phyloP scores from a whole-genome alignment of 305 asterid genomes.

The Fraxinus floribunda region DNA sequence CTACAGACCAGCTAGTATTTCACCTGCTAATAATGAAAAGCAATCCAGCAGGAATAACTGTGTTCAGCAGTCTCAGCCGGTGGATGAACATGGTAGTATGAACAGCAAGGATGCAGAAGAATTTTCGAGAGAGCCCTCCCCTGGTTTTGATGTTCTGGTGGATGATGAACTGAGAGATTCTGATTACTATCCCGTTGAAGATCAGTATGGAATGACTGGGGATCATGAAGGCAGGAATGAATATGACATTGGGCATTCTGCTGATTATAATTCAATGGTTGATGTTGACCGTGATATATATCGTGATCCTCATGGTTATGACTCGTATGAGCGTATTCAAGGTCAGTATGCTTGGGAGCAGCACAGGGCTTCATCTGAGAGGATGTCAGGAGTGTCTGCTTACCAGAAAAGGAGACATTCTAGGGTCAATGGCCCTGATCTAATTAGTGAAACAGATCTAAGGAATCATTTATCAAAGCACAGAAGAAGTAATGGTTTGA shows the following conservation, averaged over 20 bases:
- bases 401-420: constrained; percentile 52
- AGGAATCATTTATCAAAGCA: constrained; percentile 70
- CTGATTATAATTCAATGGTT: constrained; percentile 47
- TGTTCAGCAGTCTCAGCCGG: constrained; percentile 46
- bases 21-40: constrained; percentile 42
- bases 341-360: constrained; percentile 59
- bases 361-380: constrained; percentile 53
- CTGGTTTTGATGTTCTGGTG: constrained; percentile 94
- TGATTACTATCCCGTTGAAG: constrained; percentile 65
- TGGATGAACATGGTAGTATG: constrained; percentile 51
- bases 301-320: constrained; percentile 48
- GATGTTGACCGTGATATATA: constrained; percentile 51
- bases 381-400: constrained; percentile 40
- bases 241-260: constrained; percentile 44
- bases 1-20: constrained; percentile 30
- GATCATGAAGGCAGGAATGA: constrained; percentile 50
- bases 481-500: constrained; percentile 63
- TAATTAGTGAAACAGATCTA: constrained; percentile 54
- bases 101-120: constrained; percentile 61
- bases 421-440: constrained; percentile 43
- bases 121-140: constrained; percentile 84
- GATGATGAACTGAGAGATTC: constrained; percentile 73
- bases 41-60: constrained; percentile 38
- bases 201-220: constrained; percentile 56
- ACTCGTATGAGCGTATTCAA: constrained; percentile 42